Conservation (phyloP, 345 rosid species). For the Citrus inodora region DNA sequence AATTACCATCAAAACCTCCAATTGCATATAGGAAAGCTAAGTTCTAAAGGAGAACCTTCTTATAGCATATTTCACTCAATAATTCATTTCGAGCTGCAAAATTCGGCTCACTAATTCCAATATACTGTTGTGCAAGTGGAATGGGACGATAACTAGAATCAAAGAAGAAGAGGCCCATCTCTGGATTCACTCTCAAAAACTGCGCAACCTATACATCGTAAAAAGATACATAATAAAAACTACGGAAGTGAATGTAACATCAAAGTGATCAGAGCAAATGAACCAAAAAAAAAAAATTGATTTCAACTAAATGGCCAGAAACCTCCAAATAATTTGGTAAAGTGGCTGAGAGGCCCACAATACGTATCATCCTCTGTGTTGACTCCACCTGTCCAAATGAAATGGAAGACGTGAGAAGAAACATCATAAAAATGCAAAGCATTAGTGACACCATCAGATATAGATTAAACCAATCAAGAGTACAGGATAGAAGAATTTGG, state of each 20-base stretch:
- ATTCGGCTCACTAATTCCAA: conserved; percentile 93
- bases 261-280: neutral
- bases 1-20: conserved; percentile 18
- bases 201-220: conserved; percentile 72
- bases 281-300: conserved; percentile 7
- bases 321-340: conserved; percentile 94
- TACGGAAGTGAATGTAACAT: conserved; percentile 1
- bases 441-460: neutral
- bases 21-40: conserved; percentile 7
- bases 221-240: conserved; percentile 4
- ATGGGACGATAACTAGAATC: conserved; percentile 99
- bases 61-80: conserved; percentile 90
- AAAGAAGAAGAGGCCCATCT: conserved; percentile 88
- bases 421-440: neutral
- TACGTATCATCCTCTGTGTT: conserved; percentile 95
- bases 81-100: conserved; percentile 76
- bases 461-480: neutral
- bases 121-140: conserved; percentile 96
- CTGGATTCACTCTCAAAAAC: conserved; percentile 88
- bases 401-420: conserved; percentile 5
- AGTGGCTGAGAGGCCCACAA: conserved; percentile 98
- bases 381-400: conserved; percentile 76
- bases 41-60: conserved; percentile 53
- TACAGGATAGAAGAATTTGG: too few species aligned
- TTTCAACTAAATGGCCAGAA: conserved; percentile 6